Evolutionary conservation across 148 eudicot genomes (phyloP).

Genomic region (Camellia granthamiana): DNA sequence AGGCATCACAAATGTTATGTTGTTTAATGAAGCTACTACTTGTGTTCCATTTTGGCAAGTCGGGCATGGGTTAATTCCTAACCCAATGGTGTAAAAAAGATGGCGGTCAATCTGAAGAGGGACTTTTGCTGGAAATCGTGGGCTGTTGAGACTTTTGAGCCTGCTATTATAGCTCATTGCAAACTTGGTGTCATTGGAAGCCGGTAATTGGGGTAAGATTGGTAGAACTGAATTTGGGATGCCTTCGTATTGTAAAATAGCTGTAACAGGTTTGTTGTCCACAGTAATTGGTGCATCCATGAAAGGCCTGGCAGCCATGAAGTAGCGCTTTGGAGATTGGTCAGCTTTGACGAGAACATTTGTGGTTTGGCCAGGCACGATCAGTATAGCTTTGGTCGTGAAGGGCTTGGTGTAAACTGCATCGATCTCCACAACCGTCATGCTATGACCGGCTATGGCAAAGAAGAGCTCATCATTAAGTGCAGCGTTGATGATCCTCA

Average conservation of each 20-base stretch:
- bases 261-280: conserved; percentile 53
- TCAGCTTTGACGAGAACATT: conserved; percentile 48
- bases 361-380: conserved; percentile 59
- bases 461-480: conserved; percentile 63
- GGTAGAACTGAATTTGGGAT: conserved; percentile 42
- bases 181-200: conserved; percentile 39
- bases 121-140: conserved; percentile 42
- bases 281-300: conserved; percentile 49
- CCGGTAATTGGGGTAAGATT: conserved; percentile 42
- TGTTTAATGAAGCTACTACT: conserved; percentile 51
- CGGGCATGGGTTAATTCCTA: conserved; percentile 41
- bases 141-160: conserved; percentile 41
- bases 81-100: conserved; percentile 40
- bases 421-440: conserved; percentile 59
- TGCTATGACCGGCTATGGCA: conserved; percentile 43
- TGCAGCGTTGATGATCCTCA: conserved; percentile 55
- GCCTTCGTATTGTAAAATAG: conserved; percentile 54
- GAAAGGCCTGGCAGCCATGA: conserved; percentile 62
- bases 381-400: conserved; percentile 36
- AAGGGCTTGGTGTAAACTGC: conserved; percentile 64
- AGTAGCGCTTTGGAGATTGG: conserved; percentile 41
- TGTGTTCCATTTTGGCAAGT: conserved; percentile 45
- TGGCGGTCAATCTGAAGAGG: conserved; percentile 41
- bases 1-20: conserved; percentile 60
- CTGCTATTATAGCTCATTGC: conserved; percentile 36